Base-by-base conservation (phyloP, 805 yeast species). In the Jamesozyma piceae region DNA sequence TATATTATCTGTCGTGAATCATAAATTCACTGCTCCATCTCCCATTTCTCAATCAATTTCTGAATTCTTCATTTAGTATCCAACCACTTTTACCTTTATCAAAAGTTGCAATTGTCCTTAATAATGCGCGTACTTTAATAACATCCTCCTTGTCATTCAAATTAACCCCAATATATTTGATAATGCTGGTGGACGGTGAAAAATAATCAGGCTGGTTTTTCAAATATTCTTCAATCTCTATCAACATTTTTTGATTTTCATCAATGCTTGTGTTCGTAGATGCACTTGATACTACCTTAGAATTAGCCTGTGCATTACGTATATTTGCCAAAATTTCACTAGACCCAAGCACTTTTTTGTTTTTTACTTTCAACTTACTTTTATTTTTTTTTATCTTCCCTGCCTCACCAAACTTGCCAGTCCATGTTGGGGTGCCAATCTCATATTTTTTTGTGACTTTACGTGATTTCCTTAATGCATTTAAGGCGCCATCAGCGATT, bases 351-450 rank as follows among this genome's bases (percentile, higher is more conserved):
- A 35, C 11, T 20, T 33, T 41, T 14, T 36, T 39, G 15, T 18
- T 29, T 35, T 27, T 33, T 13, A 29, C 13, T 26, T 38, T 40
- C 9, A 26, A 4, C 17, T 36, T 36, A 8, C 35, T 32, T 15
- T 34, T 37, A 35, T 42, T 46, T 38, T 48, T 64, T 0, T 64
- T 65, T 26, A 68, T 62, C 49, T 69, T 74, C 1, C 95, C 96
- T 0, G 95, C 95, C 17, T 66, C 61, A 0, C 98, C 98, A 68
- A 81, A 86, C 50, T 75, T 76, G 0, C 98, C 98, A 0, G 98
- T 90, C 94, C 97, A 92, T 0, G 98, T 90, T 0, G 97, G 97
- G 0, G 82, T 79, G 4, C 95, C 95, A 26, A 89, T 68, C 21
- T 66, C 64, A 20, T 62, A 62, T 36, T 60, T 63, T 44, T 63